Percentiles rank a stretch among this genome's conserved stretches.
phyloP scores from a whole-genome alignment of 202 grass and related monocot species.

The Tripidium arundinaceum region DNA sequence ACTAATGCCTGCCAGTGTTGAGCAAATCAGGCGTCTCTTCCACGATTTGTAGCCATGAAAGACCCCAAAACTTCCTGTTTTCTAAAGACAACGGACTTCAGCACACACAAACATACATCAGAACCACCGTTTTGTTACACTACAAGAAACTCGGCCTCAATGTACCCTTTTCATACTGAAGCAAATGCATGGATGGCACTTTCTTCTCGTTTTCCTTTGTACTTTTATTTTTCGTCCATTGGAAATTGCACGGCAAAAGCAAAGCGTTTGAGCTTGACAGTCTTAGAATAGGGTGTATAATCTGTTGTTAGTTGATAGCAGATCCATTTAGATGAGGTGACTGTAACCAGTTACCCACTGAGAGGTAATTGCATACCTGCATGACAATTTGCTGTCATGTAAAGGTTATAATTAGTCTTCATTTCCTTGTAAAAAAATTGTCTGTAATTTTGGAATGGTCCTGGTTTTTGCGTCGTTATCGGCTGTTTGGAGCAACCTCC shows the following conservation, averaged over 20 bases:
- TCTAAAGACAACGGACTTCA: neutral
- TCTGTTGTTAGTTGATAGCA: neutral
- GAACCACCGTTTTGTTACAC: slow-evolving; percentile 3
- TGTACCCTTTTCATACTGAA: neutral
- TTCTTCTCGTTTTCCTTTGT: neutral
- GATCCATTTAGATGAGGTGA: neutral
- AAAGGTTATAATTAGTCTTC: too few species aligned
- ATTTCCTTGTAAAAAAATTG: neutral
- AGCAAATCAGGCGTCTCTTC: slow-evolving; percentile 91
- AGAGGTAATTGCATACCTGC: neutral
- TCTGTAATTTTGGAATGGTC: neutral
- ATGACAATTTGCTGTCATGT: too few species aligned
- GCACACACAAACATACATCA: neutral
- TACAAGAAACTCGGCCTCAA: neutral
- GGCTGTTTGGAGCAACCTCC: neutral
- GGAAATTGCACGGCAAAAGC: neutral
- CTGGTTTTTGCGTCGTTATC: neutral
- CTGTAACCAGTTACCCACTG: neutral
- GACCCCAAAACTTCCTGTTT: neutral
- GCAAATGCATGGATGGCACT: neutral
- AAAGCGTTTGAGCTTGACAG: neutral
- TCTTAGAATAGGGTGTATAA: slow-evolving; percentile 12
- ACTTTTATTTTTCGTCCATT: neutral
- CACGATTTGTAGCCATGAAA: slow-evolving; percentile 71
- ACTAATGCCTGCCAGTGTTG: slow-evolving; percentile 63